Conservation (phyloP, 108 stramenopile species). For the Skeletonema menzelii region DNA sequence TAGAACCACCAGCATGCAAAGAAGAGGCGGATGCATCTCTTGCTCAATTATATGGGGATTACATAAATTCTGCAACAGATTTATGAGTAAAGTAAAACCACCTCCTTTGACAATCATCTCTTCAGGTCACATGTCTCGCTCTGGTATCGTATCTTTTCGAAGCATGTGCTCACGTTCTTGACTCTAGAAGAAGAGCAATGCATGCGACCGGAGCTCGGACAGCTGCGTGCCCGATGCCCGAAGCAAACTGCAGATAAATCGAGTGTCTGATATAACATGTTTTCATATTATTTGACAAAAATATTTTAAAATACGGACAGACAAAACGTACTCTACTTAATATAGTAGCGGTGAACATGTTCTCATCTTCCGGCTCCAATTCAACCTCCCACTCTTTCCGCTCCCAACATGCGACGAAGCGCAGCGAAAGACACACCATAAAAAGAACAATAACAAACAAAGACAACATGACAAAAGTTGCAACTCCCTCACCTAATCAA, state of each 20-base stretch:
- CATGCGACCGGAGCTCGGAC: not conserved
- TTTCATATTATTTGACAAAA: not conserved
- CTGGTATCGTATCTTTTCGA: too few relatives aligned
- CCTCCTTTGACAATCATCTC: too few relatives aligned
- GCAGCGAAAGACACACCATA: too few relatives aligned
- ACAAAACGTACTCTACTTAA: not conserved
- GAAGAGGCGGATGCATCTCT: slow-evolving; percentile 1
- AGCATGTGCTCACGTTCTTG: too few relatives aligned
- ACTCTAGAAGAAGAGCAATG: too few relatives aligned
- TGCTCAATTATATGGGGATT: not conserved
- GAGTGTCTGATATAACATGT: not conserved
- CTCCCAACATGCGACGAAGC: too few relatives aligned
- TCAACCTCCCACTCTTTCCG: too few relatives aligned
- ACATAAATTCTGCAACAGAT: not conserved
- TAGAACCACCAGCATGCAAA: not conserved
- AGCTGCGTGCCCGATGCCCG: not conserved
- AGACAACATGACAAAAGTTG: not conserved
- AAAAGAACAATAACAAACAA: too few relatives aligned
- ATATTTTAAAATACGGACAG: not conserved
- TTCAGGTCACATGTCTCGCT: too few relatives aligned
- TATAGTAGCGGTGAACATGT: too few relatives aligned
- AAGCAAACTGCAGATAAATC: not conserved
- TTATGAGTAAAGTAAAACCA: not conserved
- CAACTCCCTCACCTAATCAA: slow-evolving; percentile 29
- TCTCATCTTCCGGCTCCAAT: too few relatives aligned